Evolutionary conservation across 2,329 filamentous ascomycete species (phyloP).

Genomic region (Falciphora oryzae): DNA sequence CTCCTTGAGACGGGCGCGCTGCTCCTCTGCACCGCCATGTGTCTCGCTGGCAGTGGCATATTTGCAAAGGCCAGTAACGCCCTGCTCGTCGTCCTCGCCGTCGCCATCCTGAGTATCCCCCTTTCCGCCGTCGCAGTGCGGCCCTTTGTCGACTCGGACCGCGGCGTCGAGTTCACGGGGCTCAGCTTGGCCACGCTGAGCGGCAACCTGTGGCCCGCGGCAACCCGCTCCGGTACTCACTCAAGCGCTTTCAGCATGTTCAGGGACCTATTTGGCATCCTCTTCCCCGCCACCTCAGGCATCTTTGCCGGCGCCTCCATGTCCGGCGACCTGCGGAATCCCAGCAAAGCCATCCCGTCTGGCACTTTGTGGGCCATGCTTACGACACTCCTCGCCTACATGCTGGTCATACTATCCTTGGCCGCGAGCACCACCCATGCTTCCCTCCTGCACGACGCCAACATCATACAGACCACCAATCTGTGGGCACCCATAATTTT

Average conservation of each 20-base stretch:
- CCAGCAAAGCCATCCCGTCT: conserved; percentile 76
- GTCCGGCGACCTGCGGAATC: conserved; percentile 79
- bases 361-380: conserved; percentile 76
- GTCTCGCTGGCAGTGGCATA: conserved; percentile 71
- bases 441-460: conserved; percentile 68
- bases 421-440: conserved; percentile 68
- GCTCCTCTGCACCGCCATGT: conserved; percentile 65
- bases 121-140: conserved; percentile 63
- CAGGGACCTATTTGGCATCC: conserved; percentile 76
- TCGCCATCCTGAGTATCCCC: conserved; percentile 77
- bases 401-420: conserved; percentile 71
- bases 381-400: conserved; percentile 70
- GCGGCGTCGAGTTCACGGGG: conserved; percentile 70
- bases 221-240: conserved; percentile 43
- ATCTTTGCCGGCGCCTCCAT: conserved; percentile 75
- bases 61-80: conserved; percentile 78
- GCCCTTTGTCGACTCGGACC: conserved; percentile 58
- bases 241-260: conserved; percentile 62
- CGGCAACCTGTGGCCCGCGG: conserved; percentile 65
- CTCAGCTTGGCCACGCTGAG: conserved; percentile 63
- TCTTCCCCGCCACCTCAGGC: conserved; percentile 67
- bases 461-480: conserved; percentile 77
- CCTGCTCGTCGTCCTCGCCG: conserved; percentile 61
- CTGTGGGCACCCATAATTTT: conserved; percentile 69
- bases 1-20: conserved; percentile 68